These are phyloP conservation scores for Solanum lignicaule DNA, from an alignment of 257 asterid genomes.

Conservation along the genomic window DNA sequence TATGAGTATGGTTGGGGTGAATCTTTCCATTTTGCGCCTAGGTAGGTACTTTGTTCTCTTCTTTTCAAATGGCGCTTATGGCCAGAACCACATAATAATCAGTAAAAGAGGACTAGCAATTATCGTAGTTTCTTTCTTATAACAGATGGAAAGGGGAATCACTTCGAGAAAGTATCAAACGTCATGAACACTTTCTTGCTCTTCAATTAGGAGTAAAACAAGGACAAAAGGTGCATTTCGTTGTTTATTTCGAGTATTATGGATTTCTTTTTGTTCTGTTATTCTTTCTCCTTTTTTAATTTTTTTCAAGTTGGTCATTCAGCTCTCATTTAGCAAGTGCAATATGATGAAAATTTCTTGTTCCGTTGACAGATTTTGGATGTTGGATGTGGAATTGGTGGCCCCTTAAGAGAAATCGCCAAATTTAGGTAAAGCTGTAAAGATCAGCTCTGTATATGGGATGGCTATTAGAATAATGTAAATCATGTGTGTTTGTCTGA, in stretches of 20 bases:
- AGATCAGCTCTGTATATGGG: not conserved
- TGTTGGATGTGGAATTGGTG: conserved; percentile 16
- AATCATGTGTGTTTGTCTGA: not conserved
- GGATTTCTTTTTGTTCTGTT: not conserved
- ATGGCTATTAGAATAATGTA: not conserved
- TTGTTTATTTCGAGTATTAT: not conserved
- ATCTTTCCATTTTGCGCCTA: conserved; percentile 12
- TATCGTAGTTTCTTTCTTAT: not conserved
- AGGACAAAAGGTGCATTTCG: conserved; percentile 5
- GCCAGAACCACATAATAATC: not conserved
- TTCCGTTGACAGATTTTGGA: conserved; percentile 1
- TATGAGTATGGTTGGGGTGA: conserved; percentile 14
- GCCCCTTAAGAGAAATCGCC: conserved; percentile 7
- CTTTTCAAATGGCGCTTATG: not conserved
- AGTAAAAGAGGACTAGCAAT: not conserved
- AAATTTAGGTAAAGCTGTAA: not conserved
- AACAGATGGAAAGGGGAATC: conserved; percentile 12
- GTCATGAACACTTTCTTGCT: conserved; percentile 9
- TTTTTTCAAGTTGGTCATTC: not conserved
- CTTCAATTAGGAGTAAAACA: conserved; percentile 2
- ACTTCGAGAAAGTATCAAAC: conserved; percentile 8
- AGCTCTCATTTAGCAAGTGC: not conserved
- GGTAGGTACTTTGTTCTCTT: not conserved
- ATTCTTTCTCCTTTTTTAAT: not conserved
- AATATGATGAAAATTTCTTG: not conserved